Evolutionary conservation across 2,329 filamentous ascomycete genomes (phyloP).

Genomic region (Pseudopyricularia cyperi): DNA sequence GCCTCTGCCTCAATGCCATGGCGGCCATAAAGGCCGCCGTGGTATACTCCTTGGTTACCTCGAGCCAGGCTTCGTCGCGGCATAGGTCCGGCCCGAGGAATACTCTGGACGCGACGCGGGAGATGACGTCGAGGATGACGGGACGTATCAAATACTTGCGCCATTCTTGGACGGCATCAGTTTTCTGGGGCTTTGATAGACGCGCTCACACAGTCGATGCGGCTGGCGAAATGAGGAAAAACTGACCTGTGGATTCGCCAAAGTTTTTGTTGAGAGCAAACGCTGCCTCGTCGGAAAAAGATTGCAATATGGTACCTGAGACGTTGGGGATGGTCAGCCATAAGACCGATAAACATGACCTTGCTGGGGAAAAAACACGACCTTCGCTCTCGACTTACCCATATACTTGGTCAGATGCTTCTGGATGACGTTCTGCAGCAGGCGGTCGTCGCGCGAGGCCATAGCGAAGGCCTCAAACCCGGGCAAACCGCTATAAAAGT

Average conservation of each 20-base stretch:
- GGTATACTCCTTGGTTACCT: conserved; percentile 32
- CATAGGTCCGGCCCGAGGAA: conserved; percentile 34
- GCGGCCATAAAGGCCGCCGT: conserved; percentile 20
- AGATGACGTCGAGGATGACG: conserved; percentile 27
- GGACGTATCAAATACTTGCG: conserved; percentile 19
- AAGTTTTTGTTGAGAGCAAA: conserved; percentile 18
- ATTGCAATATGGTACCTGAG: conserved; percentile 4
- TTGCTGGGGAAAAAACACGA: no score
- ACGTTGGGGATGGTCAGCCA: neutral
- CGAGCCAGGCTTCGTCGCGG: conserved; percentile 28
- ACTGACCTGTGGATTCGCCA: conserved; percentile 9
- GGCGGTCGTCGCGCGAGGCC: conserved; percentile 7
- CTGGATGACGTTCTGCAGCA: conserved; percentile 9
- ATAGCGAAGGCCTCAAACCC: conserved; percentile 19
- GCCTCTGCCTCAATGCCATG: conserved; percentile 24
- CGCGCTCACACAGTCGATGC: no score
- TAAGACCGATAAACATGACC: no score
- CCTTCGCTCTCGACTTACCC: conserved; percentile 3
- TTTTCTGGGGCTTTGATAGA: no score
- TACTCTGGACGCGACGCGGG: conserved; percentile 32
- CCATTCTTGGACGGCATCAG: conserved; percentile 19
- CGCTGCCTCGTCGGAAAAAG: conserved; percentile 21
- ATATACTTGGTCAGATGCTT: conserved; percentile 9
- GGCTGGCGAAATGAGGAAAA: no score
- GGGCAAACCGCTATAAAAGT: conserved; percentile 7